Base-by-base conservation (phyloP, 225 moss, liverwort and hornwort genomes). In the Lunularia cruciata region DNA sequence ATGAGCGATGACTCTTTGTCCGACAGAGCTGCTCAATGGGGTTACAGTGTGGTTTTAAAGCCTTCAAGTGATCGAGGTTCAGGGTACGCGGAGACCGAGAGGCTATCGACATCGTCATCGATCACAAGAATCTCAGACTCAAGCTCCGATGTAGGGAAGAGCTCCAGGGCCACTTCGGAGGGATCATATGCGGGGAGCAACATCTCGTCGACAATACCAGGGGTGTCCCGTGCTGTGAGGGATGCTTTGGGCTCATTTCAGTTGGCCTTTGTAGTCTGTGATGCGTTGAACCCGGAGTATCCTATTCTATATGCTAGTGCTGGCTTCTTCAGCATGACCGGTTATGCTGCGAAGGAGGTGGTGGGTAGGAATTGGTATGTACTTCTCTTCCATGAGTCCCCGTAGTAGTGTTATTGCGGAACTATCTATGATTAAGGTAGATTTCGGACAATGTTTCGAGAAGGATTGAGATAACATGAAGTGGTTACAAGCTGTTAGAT, bases 241-340 rank as follows among this genome's bases (percentile, higher is more conserved):
- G 91, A 91, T 23, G 89, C 90, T 20, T 83, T 94, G 33, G 81
- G 84, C 34, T 85, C 89, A 16, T 94, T 94, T 69, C 89, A 89
- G 84, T 91, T 89, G 52, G 89, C 94, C 27, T 94, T 94, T 66
- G 83, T 94, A 36, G 94, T 94, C 42, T 89, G 85, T 40, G 94
- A 94, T 54, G 87, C 87, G 0, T 74, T 80, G 16, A 73, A 86
- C 30, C 69, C 75, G 0, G 86, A 89, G 26, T 84, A 75, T 15
- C 94, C 94, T 9, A 87, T 94, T 66, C 57, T 90, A 47, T 94
- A 89, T 33, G 91, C 91, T 2, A 94, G 94, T 69, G 87, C 87
- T 1, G 94, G 94, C 0, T 94, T 94, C 74, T 91, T 89, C 59
- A 85, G 72, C 18, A 90, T 94, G 90, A 94, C 94, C 0, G 94